Percentiles rank a stretch among this genome's conserved stretches.
phyloP scores from a whole-genome alignment of 305 asterid species.

The Fraxinus angustifolia region DNA sequence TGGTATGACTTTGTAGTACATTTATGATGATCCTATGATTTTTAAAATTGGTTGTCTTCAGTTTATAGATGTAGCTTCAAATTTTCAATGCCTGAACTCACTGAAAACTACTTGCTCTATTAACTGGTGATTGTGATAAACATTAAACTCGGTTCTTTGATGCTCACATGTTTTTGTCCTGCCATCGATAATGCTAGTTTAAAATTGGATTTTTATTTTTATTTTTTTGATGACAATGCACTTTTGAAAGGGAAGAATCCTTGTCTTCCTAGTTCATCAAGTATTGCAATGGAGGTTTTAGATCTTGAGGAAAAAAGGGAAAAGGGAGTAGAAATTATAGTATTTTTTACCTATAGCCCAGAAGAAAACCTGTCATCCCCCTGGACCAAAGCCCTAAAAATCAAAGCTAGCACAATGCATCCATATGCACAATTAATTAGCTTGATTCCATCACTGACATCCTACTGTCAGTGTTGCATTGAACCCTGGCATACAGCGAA shows the following conservation, averaged over 20 bases:
- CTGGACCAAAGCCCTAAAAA: not conserved
- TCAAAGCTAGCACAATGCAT: not conserved
- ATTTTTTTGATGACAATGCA: not conserved
- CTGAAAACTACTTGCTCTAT: not conserved
- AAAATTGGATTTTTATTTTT: not conserved
- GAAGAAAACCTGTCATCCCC: not conserved
- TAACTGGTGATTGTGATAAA: not conserved
- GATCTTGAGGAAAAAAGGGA: not conserved
- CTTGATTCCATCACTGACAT: not conserved
- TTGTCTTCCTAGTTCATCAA: not conserved
- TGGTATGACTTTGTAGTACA: conserved; percentile 41
- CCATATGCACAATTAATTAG: not conserved
- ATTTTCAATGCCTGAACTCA: not conserved
- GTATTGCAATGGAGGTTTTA: not conserved
- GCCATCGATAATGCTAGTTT: not conserved
- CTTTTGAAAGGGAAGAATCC: not conserved
- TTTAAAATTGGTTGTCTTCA: not conserved
- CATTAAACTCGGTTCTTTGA: not conserved
- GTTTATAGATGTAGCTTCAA: not conserved
- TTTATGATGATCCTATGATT: not conserved
- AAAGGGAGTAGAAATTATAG: not conserved
- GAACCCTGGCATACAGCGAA: not conserved
- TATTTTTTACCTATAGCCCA: not conserved
- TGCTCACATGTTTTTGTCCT: not conserved
- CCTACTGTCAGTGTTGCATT: not conserved